Percentiles rank a stretch among this genome's conserved stretches.
Evolutionary conservation across 1,284 basidiomycete genomes (phyloP).

Genomic region (Microbotryum intermedium): DNA sequence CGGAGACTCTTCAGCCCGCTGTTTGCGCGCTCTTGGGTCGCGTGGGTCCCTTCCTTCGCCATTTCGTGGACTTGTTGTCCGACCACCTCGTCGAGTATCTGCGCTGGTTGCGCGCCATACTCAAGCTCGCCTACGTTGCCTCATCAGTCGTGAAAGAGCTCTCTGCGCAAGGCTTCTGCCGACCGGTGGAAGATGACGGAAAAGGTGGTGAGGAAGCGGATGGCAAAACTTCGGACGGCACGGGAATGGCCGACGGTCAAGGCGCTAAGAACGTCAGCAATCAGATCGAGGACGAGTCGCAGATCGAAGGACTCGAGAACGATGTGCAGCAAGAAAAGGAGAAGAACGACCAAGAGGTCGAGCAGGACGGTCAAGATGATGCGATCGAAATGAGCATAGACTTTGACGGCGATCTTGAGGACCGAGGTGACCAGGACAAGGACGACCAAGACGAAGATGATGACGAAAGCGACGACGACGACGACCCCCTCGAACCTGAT

Average conservation of each 20-base stretch:
- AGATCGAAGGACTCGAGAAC: conserved; percentile 84
- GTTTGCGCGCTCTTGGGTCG: conserved; percentile 35
- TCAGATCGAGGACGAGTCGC: conserved; percentile 88
- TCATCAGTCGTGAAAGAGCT: conserved; percentile 66
- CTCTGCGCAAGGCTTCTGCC: conserved; percentile 83
- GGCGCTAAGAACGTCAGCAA: conserved; percentile 81
- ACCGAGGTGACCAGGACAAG: conserved; percentile 61
- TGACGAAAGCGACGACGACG: conserved; percentile 48
- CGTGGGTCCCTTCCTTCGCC: conserved; percentile 57
- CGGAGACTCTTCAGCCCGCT: too few relatives aligned
- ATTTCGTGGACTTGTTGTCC: conserved; percentile 50
- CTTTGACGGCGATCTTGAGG: conserved; percentile 43
- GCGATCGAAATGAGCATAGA: conserved; percentile 44
- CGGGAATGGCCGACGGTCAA: conserved; percentile 75
- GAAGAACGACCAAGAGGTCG: conserved; percentile 55
- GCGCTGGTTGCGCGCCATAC: conserved; percentile 64
- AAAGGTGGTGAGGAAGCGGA: conserved; percentile 46
- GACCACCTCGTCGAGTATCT: conserved; percentile 51
- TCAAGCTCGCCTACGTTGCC: conserved; percentile 76
- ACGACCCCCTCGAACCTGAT: conserved; percentile 52
- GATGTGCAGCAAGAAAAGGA: conserved; percentile 54
- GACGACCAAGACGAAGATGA: conserved; percentile 52
- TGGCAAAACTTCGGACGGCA: conserved; percentile 52
- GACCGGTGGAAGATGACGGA: conserved; percentile 57
- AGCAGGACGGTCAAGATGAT: conserved; percentile 50